Conservation (phyloP, 2,329 filamentous ascomycete species). For the Pestalotiopsis sp. region DNA sequence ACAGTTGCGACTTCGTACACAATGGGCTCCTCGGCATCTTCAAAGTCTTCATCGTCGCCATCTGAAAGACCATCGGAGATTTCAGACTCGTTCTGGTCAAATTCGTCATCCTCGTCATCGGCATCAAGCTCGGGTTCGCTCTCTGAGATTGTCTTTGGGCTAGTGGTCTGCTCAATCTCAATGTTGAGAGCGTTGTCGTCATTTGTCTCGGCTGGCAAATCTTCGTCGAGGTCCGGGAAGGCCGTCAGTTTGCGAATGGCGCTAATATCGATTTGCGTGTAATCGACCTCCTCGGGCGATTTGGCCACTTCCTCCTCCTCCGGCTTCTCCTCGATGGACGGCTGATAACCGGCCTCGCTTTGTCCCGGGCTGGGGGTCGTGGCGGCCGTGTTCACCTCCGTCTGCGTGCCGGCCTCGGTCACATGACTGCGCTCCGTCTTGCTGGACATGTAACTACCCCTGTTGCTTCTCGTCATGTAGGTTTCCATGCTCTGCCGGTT, state of each 20-base stretch:
- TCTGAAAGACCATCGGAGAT: slow-evolving; percentile 52
- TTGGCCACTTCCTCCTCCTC: slow-evolving; percentile 28
- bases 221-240: slow-evolving; percentile 38
- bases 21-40: slow-evolving; percentile 62
- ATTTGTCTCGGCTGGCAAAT: slow-evolving; percentile 20
- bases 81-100: slow-evolving; percentile 44
- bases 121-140: slow-evolving; percentile 24
- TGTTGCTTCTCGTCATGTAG: slow-evolving; percentile 59
- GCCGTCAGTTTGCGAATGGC: slow-evolving; percentile 50
- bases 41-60: slow-evolving; percentile 48
- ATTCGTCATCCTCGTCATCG: slow-evolving; percentile 35
- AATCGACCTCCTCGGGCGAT: slow-evolving; percentile 57
- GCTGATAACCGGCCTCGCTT: slow-evolving; percentile 50
- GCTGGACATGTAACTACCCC: slow-evolving; percentile 75
- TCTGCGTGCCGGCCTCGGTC: slow-evolving; percentile 71
- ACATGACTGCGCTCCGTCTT: slow-evolving; percentile 69
- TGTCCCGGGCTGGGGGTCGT: slow-evolving; percentile 58
- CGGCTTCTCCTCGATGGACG: slow-evolving; percentile 43
- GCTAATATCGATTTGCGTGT: slow-evolving; percentile 59
- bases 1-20: slow-evolving; percentile 69
- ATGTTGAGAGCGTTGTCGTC: neutral
- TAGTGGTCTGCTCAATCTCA: slow-evolving; percentile 7
- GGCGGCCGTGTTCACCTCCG: slow-evolving; percentile 54
- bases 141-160: slow-evolving; percentile 11
- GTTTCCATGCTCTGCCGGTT: slow-evolving; percentile 73